phyloP scores from a whole-genome alignment of 805 yeast species.

The Saturnispora mendoncae region DNA sequence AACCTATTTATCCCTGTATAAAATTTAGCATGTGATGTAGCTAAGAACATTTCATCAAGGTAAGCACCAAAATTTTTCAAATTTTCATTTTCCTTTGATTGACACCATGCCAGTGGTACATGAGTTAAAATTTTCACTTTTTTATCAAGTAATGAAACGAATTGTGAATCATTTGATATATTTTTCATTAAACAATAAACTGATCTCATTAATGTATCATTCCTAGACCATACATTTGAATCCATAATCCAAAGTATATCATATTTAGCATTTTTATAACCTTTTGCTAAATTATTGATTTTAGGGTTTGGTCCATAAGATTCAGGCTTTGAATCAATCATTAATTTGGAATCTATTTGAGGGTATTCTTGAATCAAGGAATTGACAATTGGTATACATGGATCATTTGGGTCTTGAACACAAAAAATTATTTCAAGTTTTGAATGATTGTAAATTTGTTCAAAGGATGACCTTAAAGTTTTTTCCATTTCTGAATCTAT shows the following conservation, averaged over 20 bases:
- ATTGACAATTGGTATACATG: constrained; percentile 51
- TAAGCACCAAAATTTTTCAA: constrained; percentile 46
- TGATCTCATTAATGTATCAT: constrained; percentile 57
- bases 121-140: constrained; percentile 71
- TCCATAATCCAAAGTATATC: constrained; percentile 83
- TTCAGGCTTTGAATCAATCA: constrained; percentile 39
- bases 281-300: constrained; percentile 79
- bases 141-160: constrained; percentile 20
- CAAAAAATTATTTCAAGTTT: constrained; percentile 69
- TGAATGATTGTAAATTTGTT: constrained; percentile 54
- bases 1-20: constrained; percentile 69
- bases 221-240: constrained; percentile 72
- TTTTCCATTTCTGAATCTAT: constrained; percentile 64
- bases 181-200: constrained; percentile 42
- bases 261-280: constrained; percentile 55
- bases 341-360: constrained; percentile 45
- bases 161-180: constrained; percentile 40
- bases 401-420: constrained; percentile 54
- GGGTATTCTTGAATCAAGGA: constrained; percentile 45
- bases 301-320: constrained; percentile 83
- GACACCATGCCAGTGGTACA: constrained; percentile 54
- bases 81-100: constrained; percentile 7
- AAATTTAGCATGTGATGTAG: constrained; percentile 79
- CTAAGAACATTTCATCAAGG: constrained; percentile 77
- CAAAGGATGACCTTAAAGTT: constrained; percentile 60